Evolutionary conservation across 1,139 yeast genomes (phyloP), one percentile per base, ranked within the genome.

Genomic region (Geotrichum klebahnii): DNA sequence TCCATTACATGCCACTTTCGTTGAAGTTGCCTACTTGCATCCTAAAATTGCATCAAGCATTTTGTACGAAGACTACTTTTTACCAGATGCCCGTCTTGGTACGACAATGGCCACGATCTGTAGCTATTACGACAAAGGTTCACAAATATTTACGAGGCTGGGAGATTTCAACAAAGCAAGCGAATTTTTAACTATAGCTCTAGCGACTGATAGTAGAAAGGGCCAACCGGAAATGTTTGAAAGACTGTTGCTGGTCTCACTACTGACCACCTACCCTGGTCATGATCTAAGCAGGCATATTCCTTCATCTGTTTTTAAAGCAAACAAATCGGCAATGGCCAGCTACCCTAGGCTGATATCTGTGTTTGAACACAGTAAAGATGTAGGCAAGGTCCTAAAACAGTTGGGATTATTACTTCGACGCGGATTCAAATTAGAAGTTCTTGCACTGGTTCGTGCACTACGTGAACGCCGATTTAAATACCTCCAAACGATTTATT

Each of bases 111-210:
- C 49, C 32, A 52, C 51, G 1, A 19, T 53, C 12, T 53, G 52
- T 12, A 28, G 41, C 16, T 65, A 55, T 52, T 63, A 64, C 51
- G 60, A 54, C 49, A 59, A 55, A 44, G 61, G 59, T 1, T 63
- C 59, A 2, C 46, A 52, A 16, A 50, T 62, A 5, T 53, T 57
- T 29, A 48, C 58, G 31, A 53, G 56, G 5, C 31, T 48, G 37
- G 48, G 53, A 35, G 51, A 58, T 3, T 61, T 51, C 50, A 48
- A 52, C 5, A 50, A 51, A 32, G 68, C 68, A 2, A 38, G 42
- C 12, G 60, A 59, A 41, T 55, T 52, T 37, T 46, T 62, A 19
- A 49, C 56, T 3, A 56, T 59, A 42, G 64, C 57, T 6, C 51
- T 61, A 29, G 53, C 55, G 3, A 29, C 50, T 3, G 22, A 53